phyloP scores from a whole-genome alignment of 75 land plant genomes.

The Chamaecyparis obtusa region DNA sequence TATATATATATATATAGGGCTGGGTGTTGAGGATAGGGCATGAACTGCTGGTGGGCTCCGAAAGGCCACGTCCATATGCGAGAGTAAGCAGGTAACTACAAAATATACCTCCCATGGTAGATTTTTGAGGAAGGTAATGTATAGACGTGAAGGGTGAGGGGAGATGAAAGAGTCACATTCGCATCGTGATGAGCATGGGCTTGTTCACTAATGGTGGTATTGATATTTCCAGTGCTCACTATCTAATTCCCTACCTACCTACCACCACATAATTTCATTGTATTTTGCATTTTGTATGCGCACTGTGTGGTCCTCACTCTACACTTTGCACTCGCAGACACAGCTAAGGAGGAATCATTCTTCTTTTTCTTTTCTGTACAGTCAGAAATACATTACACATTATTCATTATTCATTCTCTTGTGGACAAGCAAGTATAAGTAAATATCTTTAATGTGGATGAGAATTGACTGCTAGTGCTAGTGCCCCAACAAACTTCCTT shows the following conservation, averaged over 20 bases:
- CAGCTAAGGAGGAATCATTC: background rate
- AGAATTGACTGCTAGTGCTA: background rate
- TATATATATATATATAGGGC: no score
- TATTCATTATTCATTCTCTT: no score
- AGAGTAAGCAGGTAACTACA: no score
- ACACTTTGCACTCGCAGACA: background rate
- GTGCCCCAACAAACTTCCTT: background rate
- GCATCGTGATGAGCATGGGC: background rate
- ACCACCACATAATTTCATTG: background rate
- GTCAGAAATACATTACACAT: background rate
- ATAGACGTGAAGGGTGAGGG: background rate
- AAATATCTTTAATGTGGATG: background rate
- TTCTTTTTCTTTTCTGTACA: background rate
- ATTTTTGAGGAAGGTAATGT: background rate
- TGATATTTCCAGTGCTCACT: no score
- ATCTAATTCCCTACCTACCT: background rate
- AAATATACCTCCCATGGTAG: no score
- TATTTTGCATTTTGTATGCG: background rate
- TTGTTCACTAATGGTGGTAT: no score
- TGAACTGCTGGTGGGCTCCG: no score
- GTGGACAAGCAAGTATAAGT: background rate
- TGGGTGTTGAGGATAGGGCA: no score
- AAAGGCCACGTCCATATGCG: no score
- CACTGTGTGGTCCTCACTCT: background rate
- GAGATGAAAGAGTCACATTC: background rate